Conservation (phyloP, 2,329 filamentous ascomycete species). For the Peltaster fructicola region DNA sequence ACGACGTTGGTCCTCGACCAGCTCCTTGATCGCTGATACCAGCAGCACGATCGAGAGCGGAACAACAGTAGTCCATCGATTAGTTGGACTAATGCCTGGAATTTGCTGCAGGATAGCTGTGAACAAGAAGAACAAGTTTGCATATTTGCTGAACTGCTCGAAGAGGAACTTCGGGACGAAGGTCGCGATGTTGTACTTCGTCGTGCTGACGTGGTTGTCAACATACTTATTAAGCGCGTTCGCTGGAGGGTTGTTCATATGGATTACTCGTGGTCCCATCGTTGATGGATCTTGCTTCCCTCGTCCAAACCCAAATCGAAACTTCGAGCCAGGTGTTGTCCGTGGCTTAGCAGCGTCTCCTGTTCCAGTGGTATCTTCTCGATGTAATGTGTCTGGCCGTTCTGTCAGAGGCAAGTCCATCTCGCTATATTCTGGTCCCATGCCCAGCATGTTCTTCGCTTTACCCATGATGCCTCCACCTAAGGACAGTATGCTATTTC, state of each 20-base stretch:
- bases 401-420: slow-evolving; percentile 96
- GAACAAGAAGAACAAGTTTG: slow-evolving; percentile 98
- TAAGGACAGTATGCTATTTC: slow-evolving; percentile 76
- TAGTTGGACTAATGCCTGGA: slow-evolving; percentile 84
- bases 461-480: slow-evolving; percentile 75
- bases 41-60: slow-evolving; percentile 78
- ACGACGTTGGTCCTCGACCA: slow-evolving; percentile 82
- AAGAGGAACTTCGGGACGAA: slow-evolving; percentile 95
- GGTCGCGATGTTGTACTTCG: slow-evolving; percentile 88
- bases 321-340: slow-evolving; percentile 48
- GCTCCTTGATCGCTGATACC: slow-evolving; percentile 90
- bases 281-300: slow-evolving; percentile 77
- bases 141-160: slow-evolving; percentile 98
- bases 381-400: slow-evolving; percentile 25
- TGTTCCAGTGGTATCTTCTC: slow-evolving; percentile 4
- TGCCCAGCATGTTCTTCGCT: slow-evolving; percentile 79
- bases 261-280: slow-evolving; percentile 77
- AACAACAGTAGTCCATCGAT: slow-evolving; percentile 87
- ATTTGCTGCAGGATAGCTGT: slow-evolving; percentile 91
- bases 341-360: slow-evolving; percentile 5
- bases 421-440: slow-evolving; percentile 77
- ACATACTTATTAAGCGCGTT: slow-evolving; percentile 80
- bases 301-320: slow-evolving; percentile 84
- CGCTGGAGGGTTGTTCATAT: slow-evolving; percentile 88
- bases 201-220: slow-evolving; percentile 92